Percentiles rank a stretch among this genome's conserved stretches.
Evolutionary conservation across 139 green algal genomes (phyloP).

Genomic region (Trebouxia sp.): DNA sequence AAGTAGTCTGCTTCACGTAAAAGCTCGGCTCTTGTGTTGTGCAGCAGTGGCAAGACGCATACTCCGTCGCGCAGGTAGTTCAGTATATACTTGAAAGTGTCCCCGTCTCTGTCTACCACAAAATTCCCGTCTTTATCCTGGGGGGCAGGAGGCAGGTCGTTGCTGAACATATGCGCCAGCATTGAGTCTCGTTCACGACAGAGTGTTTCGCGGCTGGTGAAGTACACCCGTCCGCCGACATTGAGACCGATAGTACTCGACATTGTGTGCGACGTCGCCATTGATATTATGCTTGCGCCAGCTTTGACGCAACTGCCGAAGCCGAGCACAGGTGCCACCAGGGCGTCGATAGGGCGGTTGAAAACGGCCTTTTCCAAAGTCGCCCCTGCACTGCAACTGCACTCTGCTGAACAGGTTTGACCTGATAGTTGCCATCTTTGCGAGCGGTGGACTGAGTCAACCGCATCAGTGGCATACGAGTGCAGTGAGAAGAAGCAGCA

Average conservation of each 20-base stretch:
- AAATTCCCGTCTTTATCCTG: background rate
- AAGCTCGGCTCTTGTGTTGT: background rate
- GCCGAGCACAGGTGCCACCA: too few relatives aligned
- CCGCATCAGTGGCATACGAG: too few relatives aligned
- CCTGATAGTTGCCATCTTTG: too few relatives aligned
- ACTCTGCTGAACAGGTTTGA: too few relatives aligned
- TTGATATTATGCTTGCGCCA: too few relatives aligned
- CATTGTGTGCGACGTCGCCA: too few relatives aligned
- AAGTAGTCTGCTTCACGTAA: constrained; percentile 8
- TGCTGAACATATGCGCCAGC: constrained; percentile 1
- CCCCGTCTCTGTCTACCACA: background rate
- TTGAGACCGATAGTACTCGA: background rate
- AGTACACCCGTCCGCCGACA: background rate
- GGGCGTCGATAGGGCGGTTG: too few relatives aligned
- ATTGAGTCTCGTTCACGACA: background rate
- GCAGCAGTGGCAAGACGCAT: background rate
- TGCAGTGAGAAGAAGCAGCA: too few relatives aligned
- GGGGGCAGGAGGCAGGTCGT: background rate
- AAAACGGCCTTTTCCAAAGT: too few relatives aligned
- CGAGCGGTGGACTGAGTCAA: too few relatives aligned
- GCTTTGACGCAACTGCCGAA: too few relatives aligned
- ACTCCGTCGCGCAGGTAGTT: background rate
- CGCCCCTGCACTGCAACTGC: too few relatives aligned
- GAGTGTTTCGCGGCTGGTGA: background rate
- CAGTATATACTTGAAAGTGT: constrained; percentile 4